Percentiles rank a stretch among this genome's conserved stretches.
These are phyloP conservation scores for Sporobolomyces pararoseus DNA, from an alignment of 768 basidiomycete genomes.

Conservation along the genomic window DNA sequence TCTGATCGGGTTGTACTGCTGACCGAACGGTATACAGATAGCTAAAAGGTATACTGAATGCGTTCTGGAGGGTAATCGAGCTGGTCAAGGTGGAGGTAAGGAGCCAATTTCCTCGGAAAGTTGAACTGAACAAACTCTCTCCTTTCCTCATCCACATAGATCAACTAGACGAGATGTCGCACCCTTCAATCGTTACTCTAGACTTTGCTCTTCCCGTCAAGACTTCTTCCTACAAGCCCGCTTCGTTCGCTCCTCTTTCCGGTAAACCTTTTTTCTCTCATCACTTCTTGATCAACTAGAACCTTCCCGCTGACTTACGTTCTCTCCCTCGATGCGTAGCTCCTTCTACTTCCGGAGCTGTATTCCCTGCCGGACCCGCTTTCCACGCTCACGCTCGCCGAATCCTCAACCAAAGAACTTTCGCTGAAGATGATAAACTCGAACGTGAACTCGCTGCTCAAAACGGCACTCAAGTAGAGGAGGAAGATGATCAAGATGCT, in stretches of 20 bases:
- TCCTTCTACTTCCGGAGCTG: constrained; percentile 53
- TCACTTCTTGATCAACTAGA: not conserved
- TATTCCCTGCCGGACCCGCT: constrained; percentile 82
- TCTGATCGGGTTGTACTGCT: not conserved
- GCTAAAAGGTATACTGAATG: not conserved
- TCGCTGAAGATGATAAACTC: constrained; percentile 73
- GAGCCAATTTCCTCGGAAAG: too few relatives aligned
- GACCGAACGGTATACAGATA: not conserved
- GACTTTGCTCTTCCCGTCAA: constrained; percentile 54
- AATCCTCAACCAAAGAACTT: constrained; percentile 68
- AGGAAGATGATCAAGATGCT: constrained; percentile 69
- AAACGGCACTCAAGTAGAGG: constrained; percentile 55
- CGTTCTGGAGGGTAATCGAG: not conserved
- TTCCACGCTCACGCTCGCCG: constrained; percentile 79
- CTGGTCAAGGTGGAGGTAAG: too few relatives aligned
- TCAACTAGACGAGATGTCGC: constrained; percentile 9
- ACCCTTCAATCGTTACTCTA: constrained; percentile 48
- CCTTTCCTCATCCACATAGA: not conserved
- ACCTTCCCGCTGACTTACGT: not conserved
- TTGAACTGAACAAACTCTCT: too few relatives aligned
- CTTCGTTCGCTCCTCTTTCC: constrained; percentile 47
- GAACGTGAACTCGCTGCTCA: constrained; percentile 56
- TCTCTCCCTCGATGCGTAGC: constrained; percentile 12
- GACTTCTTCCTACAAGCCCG: constrained; percentile 55
- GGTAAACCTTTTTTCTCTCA: constrained; percentile 48